Base-by-base conservation (phyloP, 2,329 filamentous ascomycete genomes). In the Fusarium albidum region DNA sequence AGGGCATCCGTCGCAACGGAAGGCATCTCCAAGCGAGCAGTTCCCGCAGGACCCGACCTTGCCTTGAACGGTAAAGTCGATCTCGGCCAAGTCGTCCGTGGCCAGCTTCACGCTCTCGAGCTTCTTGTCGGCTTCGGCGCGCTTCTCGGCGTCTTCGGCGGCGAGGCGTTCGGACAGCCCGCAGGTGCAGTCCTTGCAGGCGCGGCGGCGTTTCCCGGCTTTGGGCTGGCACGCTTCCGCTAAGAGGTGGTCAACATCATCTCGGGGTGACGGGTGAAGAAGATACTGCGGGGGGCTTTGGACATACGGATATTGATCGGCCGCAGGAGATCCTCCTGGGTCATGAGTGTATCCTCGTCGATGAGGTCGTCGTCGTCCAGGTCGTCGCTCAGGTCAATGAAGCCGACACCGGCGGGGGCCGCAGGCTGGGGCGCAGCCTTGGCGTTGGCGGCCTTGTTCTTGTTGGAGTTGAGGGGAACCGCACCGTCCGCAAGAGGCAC, bases 121-220 rank as follows among this genome's bases (percentile, higher is more conserved):
- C 72, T 89, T 89, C 47, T 70, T 70, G 50, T 77, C 71, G 52
- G 92, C 80, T n/a, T 86, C 80, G 68, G 87, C 84, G 40, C 91
- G 80, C 50, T 91, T 83, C 68, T 85, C 82, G 35, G 79, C 80
- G 73, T 98, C 95, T 78, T 98, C 92, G n/a, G 88, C 88, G 66
- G 92, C 90, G 43, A 98, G 76, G 56, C 89, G 86, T 72, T 95
- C 86, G 18, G 93, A 92, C 21, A 99, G 85, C 43, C 95, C 95
- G 71, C 95, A 99, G 9, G 91, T 94, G 79, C 95, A 99, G 79
- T 99, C 95, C 77, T 99, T 98, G 82, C 95, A 99, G 52, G 95
- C 92, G 57, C 93, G 88, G 49, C 94, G 89, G 65, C 94, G 88
- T 79, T 96, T 96, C 52, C 91, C 92, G 37, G 88, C 82, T 76